These are phyloP conservation scores for Trematosphaeria pertusa DNA, from an alignment of 2,329 filamentous ascomycete species.

Conservation along the genomic window DNA sequence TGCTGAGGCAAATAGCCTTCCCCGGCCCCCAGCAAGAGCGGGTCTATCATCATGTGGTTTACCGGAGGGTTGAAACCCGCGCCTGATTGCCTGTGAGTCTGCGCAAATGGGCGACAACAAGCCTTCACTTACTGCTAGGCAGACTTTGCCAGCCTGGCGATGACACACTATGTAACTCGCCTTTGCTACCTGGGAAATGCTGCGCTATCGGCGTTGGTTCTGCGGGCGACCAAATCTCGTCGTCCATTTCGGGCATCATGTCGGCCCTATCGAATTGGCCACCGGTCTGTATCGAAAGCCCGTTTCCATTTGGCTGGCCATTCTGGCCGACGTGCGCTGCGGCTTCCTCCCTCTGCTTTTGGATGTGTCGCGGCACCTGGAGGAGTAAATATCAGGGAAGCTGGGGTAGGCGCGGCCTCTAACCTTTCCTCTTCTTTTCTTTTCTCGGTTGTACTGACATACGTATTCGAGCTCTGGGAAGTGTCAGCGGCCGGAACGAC, in stretches of 20 bases:
- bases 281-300: conserved; percentile 29
- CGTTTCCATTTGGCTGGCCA: conserved; percentile 37
- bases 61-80: conserved; percentile 37
- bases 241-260: conserved; percentile 43
- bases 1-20: conserved; percentile 34
- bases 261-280: conserved; percentile 35
- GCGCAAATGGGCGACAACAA: neutral
- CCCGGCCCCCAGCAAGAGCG: conserved; percentile 40
- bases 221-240: conserved; percentile 46
- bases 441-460: conserved; percentile 89
- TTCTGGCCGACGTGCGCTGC: conserved; percentile 28
- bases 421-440: conserved; percentile 93
- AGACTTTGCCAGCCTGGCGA: conserved; percentile 41
- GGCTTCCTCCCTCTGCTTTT: conserved; percentile 46
- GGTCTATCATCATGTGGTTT: conserved; percentile 48
- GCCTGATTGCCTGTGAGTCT: conserved; percentile 18
- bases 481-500: neutral
- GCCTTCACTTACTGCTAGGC: conserved; percentile 32
- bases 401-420: conserved; percentile 58
- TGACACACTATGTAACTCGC: conserved; percentile 27
- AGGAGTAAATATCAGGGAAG: conserved; percentile 17
- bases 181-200: conserved; percentile 38
- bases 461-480: conserved; percentile 78
- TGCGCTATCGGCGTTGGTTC: conserved; percentile 43
- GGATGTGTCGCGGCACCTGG: conserved; percentile 47